A percentile compares a stretch with the other conserved stretches of the same genome.
phyloP scores from a whole-genome alignment of 371 early-diverging fungal species.

The Choanephora cucurbitarum region DNA sequence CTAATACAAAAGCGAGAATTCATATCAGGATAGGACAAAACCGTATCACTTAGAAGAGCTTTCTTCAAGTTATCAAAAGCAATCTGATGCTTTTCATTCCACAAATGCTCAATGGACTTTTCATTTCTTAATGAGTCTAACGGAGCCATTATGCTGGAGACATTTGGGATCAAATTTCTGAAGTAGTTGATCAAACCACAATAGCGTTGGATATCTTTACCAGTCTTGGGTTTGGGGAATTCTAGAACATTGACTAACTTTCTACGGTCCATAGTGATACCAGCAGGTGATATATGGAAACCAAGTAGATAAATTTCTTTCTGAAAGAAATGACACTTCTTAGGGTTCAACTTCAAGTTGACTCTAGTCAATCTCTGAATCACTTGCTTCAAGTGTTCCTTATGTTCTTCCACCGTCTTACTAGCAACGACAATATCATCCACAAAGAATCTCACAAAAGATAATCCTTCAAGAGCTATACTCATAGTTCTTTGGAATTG shows the following conservation, averaged over 20 bases:
- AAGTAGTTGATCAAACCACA: conserved; percentile 28
- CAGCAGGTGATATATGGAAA: conserved; percentile 11
- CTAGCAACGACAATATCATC: conserved; percentile 18
- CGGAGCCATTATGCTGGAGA: conserved; percentile 17
- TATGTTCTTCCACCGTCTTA: too few species aligned
- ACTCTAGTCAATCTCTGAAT: conserved; percentile 18
- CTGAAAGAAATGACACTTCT: conserved; percentile 18
- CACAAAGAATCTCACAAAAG: conserved; percentile 8
- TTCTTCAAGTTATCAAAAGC: conserved; percentile 7
- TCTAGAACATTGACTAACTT: conserved; percentile 14
- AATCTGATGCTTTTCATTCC: not conserved
- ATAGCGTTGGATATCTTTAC: conserved; percentile 21
- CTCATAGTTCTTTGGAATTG: too few species aligned
- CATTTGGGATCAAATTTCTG: conserved; percentile 13
- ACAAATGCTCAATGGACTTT: not conserved
- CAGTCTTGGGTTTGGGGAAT: conserved; percentile 10
- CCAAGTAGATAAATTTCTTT: conserved; percentile 14
- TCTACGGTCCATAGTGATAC: too few species aligned
- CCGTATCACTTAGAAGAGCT: not conserved
- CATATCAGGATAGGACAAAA: conserved; percentile 20
- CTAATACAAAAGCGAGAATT: conserved; percentile 23
- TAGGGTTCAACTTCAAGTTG: conserved; percentile 20
- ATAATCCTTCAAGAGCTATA: not conserved
- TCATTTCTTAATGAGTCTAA: conserved; percentile 18
- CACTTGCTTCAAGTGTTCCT: conserved; percentile 4